phyloP scores from a whole-genome alignment of 2,329 filamentous ascomycete genomes.

The Stagonosporopsis rhizophila region DNA sequence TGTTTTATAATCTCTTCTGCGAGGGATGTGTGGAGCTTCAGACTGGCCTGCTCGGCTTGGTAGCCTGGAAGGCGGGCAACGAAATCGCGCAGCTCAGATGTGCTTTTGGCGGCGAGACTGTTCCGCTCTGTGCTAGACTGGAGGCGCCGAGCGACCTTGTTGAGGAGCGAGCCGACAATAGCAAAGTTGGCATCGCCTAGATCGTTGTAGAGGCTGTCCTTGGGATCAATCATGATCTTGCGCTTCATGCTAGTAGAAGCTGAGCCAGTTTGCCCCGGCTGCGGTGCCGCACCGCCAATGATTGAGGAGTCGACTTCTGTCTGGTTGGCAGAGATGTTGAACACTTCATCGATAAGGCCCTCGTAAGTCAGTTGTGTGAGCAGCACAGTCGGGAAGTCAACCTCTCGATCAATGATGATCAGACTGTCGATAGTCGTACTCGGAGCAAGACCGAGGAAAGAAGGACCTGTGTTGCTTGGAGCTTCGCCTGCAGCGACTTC shows the following conservation, averaged over 20 bases:
- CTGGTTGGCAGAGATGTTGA: constrained; percentile 90
- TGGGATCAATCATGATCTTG: constrained; percentile 87
- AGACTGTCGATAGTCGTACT: constrained; percentile 88
- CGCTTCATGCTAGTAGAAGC: constrained; percentile 70
- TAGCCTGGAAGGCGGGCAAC: constrained; percentile 92
- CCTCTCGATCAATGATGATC: constrained; percentile 93
- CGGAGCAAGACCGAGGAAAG: constrained; percentile 73
- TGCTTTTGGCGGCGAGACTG: constrained; percentile 79
- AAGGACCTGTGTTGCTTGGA: constrained; percentile 61
- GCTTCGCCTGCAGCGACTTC: constrained; percentile 84
- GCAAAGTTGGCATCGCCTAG: constrained; percentile 94
- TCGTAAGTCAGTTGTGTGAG: constrained; percentile 97
- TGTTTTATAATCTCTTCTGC: constrained; percentile 96
- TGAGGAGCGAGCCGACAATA: constrained; percentile 86
- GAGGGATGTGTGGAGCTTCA: constrained; percentile 90
- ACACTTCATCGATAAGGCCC: constrained; percentile 91
- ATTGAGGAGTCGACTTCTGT: constrained; percentile 91
- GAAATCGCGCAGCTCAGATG: constrained; percentile 90
- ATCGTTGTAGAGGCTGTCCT: constrained; percentile 86
- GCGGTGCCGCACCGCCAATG: constrained; percentile 74
- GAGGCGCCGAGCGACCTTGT: constrained; percentile 86
- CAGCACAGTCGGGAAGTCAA: constrained; percentile 89
- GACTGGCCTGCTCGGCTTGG: constrained; percentile 89
- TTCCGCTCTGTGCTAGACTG: constrained; percentile 88
- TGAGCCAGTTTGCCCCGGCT: constrained; percentile 59